These are phyloP conservation scores for Pestalotiopsis sp. DNA, from an alignment of 2,329 filamentous ascomycete genomes.

Conservation along the genomic window DNA sequence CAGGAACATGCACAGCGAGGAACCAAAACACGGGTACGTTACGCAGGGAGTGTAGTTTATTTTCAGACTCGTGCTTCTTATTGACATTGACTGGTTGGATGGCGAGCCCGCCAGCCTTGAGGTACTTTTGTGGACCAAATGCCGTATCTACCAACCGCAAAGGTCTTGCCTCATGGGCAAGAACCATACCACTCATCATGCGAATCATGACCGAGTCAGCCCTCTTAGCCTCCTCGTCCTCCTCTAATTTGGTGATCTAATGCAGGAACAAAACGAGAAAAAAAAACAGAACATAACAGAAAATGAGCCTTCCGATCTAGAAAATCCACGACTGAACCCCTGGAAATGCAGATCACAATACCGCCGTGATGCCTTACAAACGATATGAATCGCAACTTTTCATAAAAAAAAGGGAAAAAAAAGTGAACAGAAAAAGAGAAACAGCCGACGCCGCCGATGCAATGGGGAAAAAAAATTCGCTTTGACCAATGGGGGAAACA, in stretches of 20 bases:
- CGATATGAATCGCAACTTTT: conserved; percentile 30
- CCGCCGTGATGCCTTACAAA: conserved; percentile 33
- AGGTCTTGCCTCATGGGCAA: conserved; percentile 9
- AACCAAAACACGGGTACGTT: too few relatives aligned
- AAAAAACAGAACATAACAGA: background rate
- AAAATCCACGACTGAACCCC: conserved; percentile 29
- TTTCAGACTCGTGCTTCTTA: too few relatives aligned
- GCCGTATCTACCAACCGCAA: too few relatives aligned
- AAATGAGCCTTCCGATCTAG: conserved; percentile 30
- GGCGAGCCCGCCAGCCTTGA: too few relatives aligned
- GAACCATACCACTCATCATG: conserved; percentile 22
- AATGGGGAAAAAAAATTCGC: conserved; percentile 8
- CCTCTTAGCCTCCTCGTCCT: too few relatives aligned
- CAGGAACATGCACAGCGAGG: too few relatives aligned
- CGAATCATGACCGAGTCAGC: too few relatives aligned
- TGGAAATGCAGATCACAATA: conserved; percentile 37
- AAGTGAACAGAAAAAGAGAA: conserved; percentile 18
- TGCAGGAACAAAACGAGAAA: conserved; percentile 18
- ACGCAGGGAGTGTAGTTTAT: too few relatives aligned
- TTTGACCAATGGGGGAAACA: conserved; percentile 16
- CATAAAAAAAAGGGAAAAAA: conserved; percentile 13
- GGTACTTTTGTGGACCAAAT: too few relatives aligned
- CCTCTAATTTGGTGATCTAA: conserved; percentile 25
- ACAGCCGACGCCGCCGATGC: conserved; percentile 30
- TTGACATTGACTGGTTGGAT: too few relatives aligned